These are phyloP conservation scores for Chionographis japonica DNA, from an alignment of 106 monocot species.

Conservation along the genomic window DNA sequence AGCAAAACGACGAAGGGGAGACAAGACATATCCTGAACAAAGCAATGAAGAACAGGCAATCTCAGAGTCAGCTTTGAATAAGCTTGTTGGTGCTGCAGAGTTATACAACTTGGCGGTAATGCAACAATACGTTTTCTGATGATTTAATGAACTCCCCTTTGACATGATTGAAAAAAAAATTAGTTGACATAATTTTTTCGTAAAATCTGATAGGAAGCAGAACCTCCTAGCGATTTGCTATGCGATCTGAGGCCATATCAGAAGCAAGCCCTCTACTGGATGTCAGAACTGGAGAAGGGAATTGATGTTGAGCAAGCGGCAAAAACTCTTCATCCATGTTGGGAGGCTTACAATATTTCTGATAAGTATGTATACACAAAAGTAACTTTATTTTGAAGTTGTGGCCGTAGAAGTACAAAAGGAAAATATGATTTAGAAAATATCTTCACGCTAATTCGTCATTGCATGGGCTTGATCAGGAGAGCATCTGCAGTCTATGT, in stretches of 20 bases:
- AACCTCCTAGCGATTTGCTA: conserved; percentile 49
- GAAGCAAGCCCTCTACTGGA: conserved; percentile 86
- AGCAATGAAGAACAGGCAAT: conserved; percentile 76
- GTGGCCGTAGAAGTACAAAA: neutral
- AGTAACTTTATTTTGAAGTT: neutral
- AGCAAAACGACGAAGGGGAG: conserved; percentile 40
- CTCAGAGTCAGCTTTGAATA: conserved; percentile 68
- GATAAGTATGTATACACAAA: conserved; percentile 44
- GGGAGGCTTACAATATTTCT: conserved; percentile 65
- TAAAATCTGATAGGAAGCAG: conserved; percentile 52
- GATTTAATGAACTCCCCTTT: neutral
- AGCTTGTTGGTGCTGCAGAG: conserved; percentile 75
- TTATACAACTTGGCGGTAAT: conserved; percentile 58
- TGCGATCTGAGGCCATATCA: conserved; percentile 71
- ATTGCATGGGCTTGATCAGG: conserved; percentile 26
- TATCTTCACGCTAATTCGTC: neutral
- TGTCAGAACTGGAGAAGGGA: conserved; percentile 81
- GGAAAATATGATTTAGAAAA: neutral
- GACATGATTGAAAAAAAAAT: neutral
- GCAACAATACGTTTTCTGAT: neutral
- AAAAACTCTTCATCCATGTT: conserved; percentile 84
- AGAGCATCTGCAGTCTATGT: conserved; percentile 69
- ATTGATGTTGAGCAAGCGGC: conserved; percentile 46
- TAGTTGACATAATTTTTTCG: neutral
- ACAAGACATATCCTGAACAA: conserved; percentile 45